Base-by-base conservation (phyloP, 495 filamentous ascomycete genomes). In the Corynascus novoguineensis region DNA sequence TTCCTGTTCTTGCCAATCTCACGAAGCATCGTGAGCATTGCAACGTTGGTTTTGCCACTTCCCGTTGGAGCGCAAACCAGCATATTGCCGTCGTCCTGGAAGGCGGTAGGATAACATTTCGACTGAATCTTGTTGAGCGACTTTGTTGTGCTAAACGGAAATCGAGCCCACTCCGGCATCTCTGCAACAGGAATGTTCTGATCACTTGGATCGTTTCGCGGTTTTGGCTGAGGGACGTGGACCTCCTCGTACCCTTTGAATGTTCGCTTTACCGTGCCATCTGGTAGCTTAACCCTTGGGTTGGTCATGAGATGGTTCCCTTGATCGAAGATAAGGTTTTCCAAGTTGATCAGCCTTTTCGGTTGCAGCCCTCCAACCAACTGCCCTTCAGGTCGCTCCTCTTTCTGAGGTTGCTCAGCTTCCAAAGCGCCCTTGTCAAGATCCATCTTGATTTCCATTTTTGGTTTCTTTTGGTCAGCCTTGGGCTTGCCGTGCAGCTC, bases 211-310 rank as follows among this genome's bases (percentile, higher is more conserved):
- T 95, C 90, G 51, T 76, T 81, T 53, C 86, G 90, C 49, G 84
- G 82, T 69, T 95, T 93, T 15, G 93, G 93, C 6, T 89, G 82
- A 2, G 95, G 93, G 15, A 99, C 90, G 65, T 97, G 93, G 55
- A 97, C 95, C 68, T 99, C 93, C 70, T 97, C 93, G 59, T 97
- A 99, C 27, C 95, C 93, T 71, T 97, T 97, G 74, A 96, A 96
- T 0, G 88, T 89, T 12, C 90, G 82, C 70, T 97, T 96, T 0
- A 87, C 96, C 1, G 95, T 95, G 24, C 95, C 93, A 64, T 96
- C 88, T 1, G 93, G 93, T n/a, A 97, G 80, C 60, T 87, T 89
- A 46, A 97, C 92, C 69, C 87, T 96, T 3, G 90, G 85, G 63
- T 99, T 97, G 10, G 95, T 96, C 92, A 97, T 97, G 17, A 97